These are phyloP conservation scores for Tubosaeta sp. DNA, from an alignment of 768 basidiomycete genomes.

Conservation along the genomic window DNA sequence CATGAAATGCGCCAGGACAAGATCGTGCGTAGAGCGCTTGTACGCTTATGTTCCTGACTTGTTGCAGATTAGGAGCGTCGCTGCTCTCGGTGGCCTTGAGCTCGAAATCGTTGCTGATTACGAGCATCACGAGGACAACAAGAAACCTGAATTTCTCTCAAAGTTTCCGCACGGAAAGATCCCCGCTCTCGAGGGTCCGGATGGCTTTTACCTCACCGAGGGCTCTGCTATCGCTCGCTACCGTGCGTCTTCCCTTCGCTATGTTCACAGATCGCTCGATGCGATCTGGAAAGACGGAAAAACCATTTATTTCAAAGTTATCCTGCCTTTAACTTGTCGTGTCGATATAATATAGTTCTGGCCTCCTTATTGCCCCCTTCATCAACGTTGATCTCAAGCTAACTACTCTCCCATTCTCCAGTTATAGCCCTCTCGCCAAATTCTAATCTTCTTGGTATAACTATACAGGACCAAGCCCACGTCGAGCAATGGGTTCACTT, in stretches of 20 bases:
- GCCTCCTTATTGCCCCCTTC: slow-evolving; percentile 1
- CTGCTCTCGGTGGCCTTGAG: slow-evolving; percentile 56
- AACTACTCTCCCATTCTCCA: slow-evolving; percentile 29
- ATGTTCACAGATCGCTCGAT: slow-evolving; percentile 8
- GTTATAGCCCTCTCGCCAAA: slow-evolving; percentile 78
- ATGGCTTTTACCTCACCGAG: slow-evolving; percentile 81
- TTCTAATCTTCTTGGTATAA: slow-evolving; percentile 68
- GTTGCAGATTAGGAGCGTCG: slow-evolving; percentile 48
- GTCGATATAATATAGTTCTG: slow-evolving; percentile 41
- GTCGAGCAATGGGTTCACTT: slow-evolving; percentile 86
- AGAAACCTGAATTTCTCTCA: slow-evolving; percentile 59
- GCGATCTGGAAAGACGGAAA: slow-evolving; percentile 24
- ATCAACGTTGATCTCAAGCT: slow-evolving; percentile 13
- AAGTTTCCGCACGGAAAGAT: slow-evolving; percentile 85
- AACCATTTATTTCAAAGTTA: slow-evolving; percentile 49
- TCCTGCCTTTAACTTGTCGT: slow-evolving; percentile 63
- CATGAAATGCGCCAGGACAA: slow-evolving; percentile 41
- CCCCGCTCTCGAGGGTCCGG: slow-evolving; percentile 71
- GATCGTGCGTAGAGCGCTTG: slow-evolving; percentile 35
- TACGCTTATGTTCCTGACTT: slow-evolving; percentile 1
- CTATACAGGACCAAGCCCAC: slow-evolving; percentile 62
- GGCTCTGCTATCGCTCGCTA: slow-evolving; percentile 79
- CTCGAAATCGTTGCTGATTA: slow-evolving; percentile 52
- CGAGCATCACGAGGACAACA: slow-evolving; percentile 62
- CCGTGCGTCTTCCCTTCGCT: slow-evolving; percentile 52